Base-by-base conservation (phyloP, 306 rosid species). In the Cucumis sativus region DNA sequence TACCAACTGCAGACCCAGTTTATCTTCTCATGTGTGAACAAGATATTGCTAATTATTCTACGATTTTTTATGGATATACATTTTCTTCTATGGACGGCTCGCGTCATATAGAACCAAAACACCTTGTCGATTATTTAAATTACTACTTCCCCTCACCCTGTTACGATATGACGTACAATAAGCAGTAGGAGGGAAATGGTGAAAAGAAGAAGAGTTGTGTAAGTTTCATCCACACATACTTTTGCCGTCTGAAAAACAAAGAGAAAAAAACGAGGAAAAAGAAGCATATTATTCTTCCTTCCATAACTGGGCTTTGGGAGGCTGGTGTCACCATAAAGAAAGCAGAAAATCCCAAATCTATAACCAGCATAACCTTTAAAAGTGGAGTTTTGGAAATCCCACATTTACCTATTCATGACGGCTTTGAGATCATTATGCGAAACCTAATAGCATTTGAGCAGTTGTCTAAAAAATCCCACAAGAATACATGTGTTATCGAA, bases 371-470 rank as follows among this genome's bases (percentile, higher is more conserved):
- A 43, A 43, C 1, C 20, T 69, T 69, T 37, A 15, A 69, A 69
- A 41, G 45, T 43, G 75, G 57, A 18, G 57, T 69, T 45, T 55
- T 69, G 7, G 20, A 13, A 33, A 33, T 62, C 71, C 89, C 89
- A 37, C 30, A 54, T 8, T 3, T 65, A 6, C 7, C 8, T 3
- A 65, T 65, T 39, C 0, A 8, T 10, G 71, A 65, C 0, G 1
- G 0, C 0, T 65, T 37, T 8, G 51, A 65, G 39, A 4, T 7
- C 2, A 0, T 2, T 2, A 0, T 65, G 10, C 58, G 85, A 8
- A 85, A 84, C 33, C 14, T 85, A 16, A 2, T 86, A 4, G 88
- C 82, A 12, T 86, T 54, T 65, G 92, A 88, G 81, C 76, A 78
- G 2, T 17, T 18, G 0, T 12, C 16, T 1, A 0, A 10, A 0